A percentile compares a stretch with the other conserved stretches of the same genome.
Conservation (phyloP, 1,284 basidiomycete genomes). For the Malassezia sp. region DNA sequence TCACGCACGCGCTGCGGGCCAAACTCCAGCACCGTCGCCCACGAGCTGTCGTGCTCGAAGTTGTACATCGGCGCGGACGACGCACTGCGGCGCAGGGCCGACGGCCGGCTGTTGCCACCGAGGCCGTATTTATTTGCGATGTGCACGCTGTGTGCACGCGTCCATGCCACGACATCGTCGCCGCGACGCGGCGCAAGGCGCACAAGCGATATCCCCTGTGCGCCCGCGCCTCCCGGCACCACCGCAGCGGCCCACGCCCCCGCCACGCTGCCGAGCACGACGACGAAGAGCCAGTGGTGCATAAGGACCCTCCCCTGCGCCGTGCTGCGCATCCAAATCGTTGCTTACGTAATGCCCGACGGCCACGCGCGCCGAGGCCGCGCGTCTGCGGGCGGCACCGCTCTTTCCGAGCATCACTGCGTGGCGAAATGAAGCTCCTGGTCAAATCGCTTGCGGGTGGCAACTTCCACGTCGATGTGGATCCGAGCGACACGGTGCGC, state of each 20-base stretch:
- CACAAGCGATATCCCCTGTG: too few species aligned
- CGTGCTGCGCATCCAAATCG: too few species aligned
- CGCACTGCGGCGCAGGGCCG: not conserved
- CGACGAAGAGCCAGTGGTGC: too few species aligned
- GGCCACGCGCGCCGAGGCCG: too few species aligned
- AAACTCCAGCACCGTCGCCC: conserved; percentile 13
- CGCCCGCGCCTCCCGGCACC: not conserved
- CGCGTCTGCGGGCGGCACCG: too few species aligned
- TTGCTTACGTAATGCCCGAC: too few species aligned
- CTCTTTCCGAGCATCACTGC: too few species aligned
- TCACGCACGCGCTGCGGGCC: conserved; percentile 50
- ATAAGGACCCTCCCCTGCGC: too few species aligned
- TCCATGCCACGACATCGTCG: not conserved
- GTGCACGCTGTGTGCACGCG: not conserved
- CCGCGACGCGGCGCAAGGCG: too few species aligned
- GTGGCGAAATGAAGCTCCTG: conserved; percentile 36
- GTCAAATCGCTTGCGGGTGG: conserved; percentile 43
- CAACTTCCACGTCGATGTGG: conserved; percentile 43
- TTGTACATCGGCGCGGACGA: not conserved
- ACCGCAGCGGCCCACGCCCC: not conserved
- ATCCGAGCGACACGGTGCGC: conserved; percentile 33
- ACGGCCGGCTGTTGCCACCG: not conserved
- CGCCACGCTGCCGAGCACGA: not conserved
- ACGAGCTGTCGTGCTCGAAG: not conserved
- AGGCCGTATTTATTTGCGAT: not conserved